Evolutionary conservation across 129 eudicot species (phyloP).

Genomic region (Pseudognaphalium luteoalbum): DNA sequence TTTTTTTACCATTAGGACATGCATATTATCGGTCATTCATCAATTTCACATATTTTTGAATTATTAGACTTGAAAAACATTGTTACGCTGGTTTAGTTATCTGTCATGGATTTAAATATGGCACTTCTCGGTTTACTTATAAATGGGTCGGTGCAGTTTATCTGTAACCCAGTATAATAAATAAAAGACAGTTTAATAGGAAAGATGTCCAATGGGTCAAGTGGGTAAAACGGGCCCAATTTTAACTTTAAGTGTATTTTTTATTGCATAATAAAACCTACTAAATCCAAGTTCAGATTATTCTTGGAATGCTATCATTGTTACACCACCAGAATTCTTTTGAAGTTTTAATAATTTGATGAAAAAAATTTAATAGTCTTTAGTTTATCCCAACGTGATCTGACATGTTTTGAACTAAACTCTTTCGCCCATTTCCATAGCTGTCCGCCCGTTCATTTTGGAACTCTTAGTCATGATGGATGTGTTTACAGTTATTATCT

Average conservation of each 20-base stretch:
- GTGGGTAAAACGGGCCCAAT: not conserved
- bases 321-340: too few species aligned
- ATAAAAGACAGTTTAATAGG: not conserved
- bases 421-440: not conserved
- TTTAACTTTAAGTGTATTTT: not conserved
- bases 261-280: not conserved
- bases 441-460: not conserved
- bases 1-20: not conserved
- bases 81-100: not conserved
- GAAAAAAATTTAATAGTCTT: too few species aligned
- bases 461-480: not conserved
- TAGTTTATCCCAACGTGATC: not conserved
- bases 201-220: not conserved
- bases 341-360: too few species aligned
- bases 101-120: not conserved
- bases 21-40: too few species aligned
- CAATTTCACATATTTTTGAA: too few species aligned
- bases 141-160: not conserved
- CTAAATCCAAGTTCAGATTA: not conserved
- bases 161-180: not conserved
- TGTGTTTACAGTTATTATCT: not conserved
- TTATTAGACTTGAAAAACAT: not conserved
- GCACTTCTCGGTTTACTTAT: not conserved
- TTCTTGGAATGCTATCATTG: not conserved
- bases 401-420: not conserved